Evolutionary conservation across 345 rosid species (phyloP).

Genomic region (Heritiera littoralis): DNA sequence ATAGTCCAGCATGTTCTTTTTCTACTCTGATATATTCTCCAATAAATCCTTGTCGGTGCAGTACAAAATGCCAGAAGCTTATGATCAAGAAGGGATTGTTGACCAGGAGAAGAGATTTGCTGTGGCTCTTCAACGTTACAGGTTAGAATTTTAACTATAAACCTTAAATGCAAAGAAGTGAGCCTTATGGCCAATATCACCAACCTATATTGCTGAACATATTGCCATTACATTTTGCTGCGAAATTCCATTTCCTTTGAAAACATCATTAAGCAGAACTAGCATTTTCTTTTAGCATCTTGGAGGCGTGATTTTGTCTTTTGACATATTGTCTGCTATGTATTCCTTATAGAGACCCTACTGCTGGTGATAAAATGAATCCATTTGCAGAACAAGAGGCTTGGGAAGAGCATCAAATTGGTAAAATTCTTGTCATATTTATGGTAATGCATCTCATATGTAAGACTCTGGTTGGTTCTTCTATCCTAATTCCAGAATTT

Average conservation of each 20-base stretch:
- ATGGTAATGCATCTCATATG: constrained; percentile 8
- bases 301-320: constrained; percentile 8
- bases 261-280: neutral
- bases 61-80: constrained; percentile 97
- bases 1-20: neutral
- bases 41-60: constrained; percentile 37
- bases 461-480: constrained; percentile 11
- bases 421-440: constrained; percentile 35
- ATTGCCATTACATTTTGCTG: neutral
- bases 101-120: constrained; percentile 93
- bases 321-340: constrained; percentile 4
- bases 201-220: neutral
- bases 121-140: constrained; percentile 88
- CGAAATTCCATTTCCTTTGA: constrained; percentile 19
- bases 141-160: constrained; percentile 32
- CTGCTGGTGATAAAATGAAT: constrained; percentile 85
- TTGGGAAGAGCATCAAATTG: constrained; percentile 99
- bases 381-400: constrained; percentile 99
- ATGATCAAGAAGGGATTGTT: constrained; percentile 84
- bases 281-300: constrained; percentile 10
- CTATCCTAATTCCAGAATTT: constrained; percentile 18
- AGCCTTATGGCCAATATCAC: neutral
- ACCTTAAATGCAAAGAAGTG: neutral
- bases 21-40: constrained; percentile 17
- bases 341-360: constrained; percentile 49